A percentile compares a stretch with the other conserved stretches of the same genome.
Evolutionary conservation across 2,329 filamentous ascomycete genomes (phyloP).

Genomic region (Fusarium oxysporum): DNA sequence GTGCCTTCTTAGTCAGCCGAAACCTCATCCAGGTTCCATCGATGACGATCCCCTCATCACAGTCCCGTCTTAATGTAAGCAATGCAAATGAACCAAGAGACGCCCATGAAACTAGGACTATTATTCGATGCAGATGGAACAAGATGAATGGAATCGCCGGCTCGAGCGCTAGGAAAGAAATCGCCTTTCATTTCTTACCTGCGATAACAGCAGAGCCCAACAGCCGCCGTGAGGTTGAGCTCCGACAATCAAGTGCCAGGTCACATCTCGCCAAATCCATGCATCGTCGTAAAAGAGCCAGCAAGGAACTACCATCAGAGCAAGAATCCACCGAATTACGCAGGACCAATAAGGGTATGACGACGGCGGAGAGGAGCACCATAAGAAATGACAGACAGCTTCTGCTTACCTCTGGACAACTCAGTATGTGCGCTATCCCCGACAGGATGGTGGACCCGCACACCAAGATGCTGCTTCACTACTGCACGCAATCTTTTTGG

Average conservation of each 20-base stretch:
- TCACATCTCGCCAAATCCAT: slow-evolving; percentile 8
- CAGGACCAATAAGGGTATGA: fast-evolving
- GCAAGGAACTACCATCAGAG: fast-evolving
- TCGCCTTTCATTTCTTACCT: not conserved
- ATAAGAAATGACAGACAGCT: not conserved
- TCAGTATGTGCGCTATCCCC: not conserved
- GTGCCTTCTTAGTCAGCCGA: not conserved
- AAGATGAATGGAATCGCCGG: fast-evolving
- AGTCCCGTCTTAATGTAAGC: not conserved
- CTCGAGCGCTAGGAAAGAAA: fast-evolving
- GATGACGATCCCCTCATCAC: not conserved
- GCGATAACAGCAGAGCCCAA: not conserved
- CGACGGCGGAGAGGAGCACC: fast-evolving
- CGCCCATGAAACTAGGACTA: fast-evolving
- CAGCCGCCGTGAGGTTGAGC: slow-evolving; percentile 11
- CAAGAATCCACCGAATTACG: fast-evolving
- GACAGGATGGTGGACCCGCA: not conserved
- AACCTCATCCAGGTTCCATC: not conserved
- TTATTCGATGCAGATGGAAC: fast-evolving
- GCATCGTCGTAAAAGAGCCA: not conserved
- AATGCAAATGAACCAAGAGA: fast-evolving
- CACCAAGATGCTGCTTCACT: slow-evolving; percentile 11
- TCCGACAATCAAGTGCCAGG: slow-evolving; percentile 7
- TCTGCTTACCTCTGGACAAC: not conserved
- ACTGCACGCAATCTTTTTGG: slow-evolving; percentile 18